These are phyloP conservation scores for Xylaria sp. DNA, from an alignment of 2,329 filamentous ascomycete species.

Conservation along the genomic window DNA sequence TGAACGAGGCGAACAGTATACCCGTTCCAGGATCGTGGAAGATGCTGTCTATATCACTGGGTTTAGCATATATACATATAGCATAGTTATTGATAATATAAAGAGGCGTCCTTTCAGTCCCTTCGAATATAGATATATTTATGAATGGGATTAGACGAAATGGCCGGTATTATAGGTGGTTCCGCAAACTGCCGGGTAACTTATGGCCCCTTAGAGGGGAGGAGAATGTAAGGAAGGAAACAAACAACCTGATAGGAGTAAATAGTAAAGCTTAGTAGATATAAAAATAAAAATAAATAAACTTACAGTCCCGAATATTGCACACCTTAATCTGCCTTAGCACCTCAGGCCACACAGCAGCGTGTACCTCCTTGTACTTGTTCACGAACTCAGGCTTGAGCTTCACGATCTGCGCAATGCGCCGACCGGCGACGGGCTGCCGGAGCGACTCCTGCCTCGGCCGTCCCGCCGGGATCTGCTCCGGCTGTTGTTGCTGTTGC, in stretches of 20 bases:
- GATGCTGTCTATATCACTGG: conserved; percentile 69
- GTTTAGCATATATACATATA: background rate
- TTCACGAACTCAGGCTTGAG: conserved; percentile 74
- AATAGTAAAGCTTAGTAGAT: no score
- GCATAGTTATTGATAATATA: background rate
- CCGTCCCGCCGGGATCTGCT: conserved; percentile 21
- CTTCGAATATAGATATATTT: no score
- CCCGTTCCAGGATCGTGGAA: conserved; percentile 72
- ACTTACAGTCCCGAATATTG: conserved; percentile 77
- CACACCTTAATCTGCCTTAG: conserved; percentile 79
- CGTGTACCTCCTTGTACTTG: conserved; percentile 79
- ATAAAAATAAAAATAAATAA: background rate
- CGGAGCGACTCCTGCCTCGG: conserved; percentile 41
- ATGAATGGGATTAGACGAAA: background rate
- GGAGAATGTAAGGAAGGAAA: no score
- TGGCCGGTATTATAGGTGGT: background rate
- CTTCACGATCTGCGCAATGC: conserved; percentile 78
- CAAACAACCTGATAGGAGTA: no score
- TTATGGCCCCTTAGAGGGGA: no score
- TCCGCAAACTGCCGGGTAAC: no score
- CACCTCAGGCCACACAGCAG: conserved; percentile 81
- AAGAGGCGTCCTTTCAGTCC: background rate
- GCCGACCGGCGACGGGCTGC: conserved; percentile 59
- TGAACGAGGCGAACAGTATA: conserved; percentile 80
- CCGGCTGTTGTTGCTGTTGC: conserved; percentile 26